These are phyloP conservation scores for Closterium sp. DNA, from an alignment of 139 green algal species.

Conservation along the genomic window DNA sequence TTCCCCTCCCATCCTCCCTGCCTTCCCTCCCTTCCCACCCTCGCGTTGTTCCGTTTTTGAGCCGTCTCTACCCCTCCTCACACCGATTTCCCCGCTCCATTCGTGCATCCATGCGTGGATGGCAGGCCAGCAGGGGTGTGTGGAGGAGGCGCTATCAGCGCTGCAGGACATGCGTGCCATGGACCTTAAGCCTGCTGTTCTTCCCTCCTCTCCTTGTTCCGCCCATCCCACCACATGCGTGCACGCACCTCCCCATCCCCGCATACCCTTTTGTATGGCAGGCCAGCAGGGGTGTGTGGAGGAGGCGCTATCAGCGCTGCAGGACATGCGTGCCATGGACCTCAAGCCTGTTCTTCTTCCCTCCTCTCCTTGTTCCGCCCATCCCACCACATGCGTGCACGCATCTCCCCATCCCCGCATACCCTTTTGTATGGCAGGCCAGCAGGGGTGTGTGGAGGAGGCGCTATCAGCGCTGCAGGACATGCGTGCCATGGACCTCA, in stretches of 20 bases:
- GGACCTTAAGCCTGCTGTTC: background rate
- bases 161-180: conserved; percentile 2
- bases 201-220: no score
- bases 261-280: no score
- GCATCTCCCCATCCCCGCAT: no score
- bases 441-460: background rate
- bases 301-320: background rate
- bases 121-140: background rate
- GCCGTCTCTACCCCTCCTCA: no score
- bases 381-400: no score
- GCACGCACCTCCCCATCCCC: no score
- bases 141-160: background rate
- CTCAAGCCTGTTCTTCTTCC: background rate
- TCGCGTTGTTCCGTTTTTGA: background rate
- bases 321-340: background rate
- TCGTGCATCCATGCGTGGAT: no score
- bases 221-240: no score
- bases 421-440: no score
- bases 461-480: conserved; percentile 4
- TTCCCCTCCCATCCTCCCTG: no score
- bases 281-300: background rate
- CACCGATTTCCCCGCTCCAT: no score
- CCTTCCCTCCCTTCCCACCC: background rate
- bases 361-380: no score
- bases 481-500: background rate